Evolutionary conservation across 2,329 filamentous ascomycete species (phyloP).

Genomic region (Mollisia scopiformis): DNA sequence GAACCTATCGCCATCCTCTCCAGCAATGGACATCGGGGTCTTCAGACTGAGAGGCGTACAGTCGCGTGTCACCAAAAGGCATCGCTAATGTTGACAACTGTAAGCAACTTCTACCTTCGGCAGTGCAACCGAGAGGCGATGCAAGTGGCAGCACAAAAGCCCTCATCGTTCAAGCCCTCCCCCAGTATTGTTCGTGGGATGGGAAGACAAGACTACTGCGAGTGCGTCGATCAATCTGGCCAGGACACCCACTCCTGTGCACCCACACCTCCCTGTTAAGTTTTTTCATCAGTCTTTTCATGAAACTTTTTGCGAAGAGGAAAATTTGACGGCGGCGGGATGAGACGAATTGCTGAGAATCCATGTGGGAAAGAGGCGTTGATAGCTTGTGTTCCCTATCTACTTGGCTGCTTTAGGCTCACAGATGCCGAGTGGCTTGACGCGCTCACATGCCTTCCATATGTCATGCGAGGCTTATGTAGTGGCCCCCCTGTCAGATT

Average conservation of each 20-base stretch:
- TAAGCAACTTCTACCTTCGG: not conserved
- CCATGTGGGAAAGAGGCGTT: slow-evolving; percentile 14
- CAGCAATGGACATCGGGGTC: not conserved
- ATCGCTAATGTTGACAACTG: not conserved
- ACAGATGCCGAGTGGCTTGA: slow-evolving; percentile 22
- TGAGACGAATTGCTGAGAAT: slow-evolving; percentile 5
- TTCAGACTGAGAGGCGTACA: not conserved
- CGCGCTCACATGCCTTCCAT: slow-evolving; percentile 28
- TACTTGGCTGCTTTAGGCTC: slow-evolving; percentile 9
- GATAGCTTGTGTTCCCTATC: slow-evolving; percentile 8
- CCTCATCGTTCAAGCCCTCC: not conserved
- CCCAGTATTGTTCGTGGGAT: slow-evolving; percentile 7
- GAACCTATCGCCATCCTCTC: not conserved
- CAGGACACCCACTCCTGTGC: not conserved
- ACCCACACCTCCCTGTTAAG: slow-evolving; percentile 1
- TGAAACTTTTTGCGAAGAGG: not conserved
- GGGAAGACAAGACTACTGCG: slow-evolving; percentile 10
- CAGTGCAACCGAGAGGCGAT: not conserved
- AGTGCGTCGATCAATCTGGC: slow-evolving; percentile 15
- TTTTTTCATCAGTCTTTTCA: not conserved
- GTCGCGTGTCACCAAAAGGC: not conserved
- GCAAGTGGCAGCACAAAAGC: not conserved
- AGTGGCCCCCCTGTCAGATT: slow-evolving; percentile 10
- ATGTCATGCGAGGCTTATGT: slow-evolving; percentile 16
- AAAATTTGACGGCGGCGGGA: slow-evolving; percentile 5